Conservation (phyloP, 306 rosid genomes). For the Corylus americana region DNA sequence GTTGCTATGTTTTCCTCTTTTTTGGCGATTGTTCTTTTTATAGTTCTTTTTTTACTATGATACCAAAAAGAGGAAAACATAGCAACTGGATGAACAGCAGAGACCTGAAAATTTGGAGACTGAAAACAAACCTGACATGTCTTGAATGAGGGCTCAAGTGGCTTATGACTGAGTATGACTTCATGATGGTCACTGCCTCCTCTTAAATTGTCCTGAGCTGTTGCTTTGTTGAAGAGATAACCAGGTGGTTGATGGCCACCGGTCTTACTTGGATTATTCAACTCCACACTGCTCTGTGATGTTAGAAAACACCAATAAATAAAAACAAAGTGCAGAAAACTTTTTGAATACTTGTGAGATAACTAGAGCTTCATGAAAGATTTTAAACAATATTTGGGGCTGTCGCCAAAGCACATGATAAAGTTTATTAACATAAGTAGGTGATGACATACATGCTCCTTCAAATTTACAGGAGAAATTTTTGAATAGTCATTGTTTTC, state of each 20-base stretch:
- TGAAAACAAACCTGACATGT: slow-evolving; percentile 38
- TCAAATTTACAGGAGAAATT: background rate
- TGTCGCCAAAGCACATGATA: background rate
- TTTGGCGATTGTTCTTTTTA: too few relatives aligned
- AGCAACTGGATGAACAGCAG: background rate
- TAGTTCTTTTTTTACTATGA: background rate
- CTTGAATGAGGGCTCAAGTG: slow-evolving; percentile 25
- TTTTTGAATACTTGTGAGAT: background rate
- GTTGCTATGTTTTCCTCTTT: too few relatives aligned
- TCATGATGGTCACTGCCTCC: slow-evolving; percentile 28
- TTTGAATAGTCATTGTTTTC: background rate
- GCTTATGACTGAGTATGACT: slow-evolving; percentile 30
- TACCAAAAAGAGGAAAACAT: background rate
- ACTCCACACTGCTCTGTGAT: slow-evolving; percentile 36
- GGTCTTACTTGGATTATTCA: slow-evolving; percentile 28
- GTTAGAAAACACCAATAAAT: slow-evolving; percentile 22
- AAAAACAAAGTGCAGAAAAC: slow-evolving; percentile 16
- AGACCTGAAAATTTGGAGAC: slow-evolving; percentile 11
- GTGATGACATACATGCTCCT: background rate
- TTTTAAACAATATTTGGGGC: background rate
- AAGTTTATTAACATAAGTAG: background rate
- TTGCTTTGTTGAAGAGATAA: slow-evolving; percentile 32
- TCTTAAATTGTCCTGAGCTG: slow-evolving; percentile 28
- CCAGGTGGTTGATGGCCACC: slow-evolving; percentile 27
- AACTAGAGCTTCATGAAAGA: background rate